Evolutionary conservation across 2,329 filamentous ascomycete species (phyloP).

Genomic region (Fusarium poae): DNA sequence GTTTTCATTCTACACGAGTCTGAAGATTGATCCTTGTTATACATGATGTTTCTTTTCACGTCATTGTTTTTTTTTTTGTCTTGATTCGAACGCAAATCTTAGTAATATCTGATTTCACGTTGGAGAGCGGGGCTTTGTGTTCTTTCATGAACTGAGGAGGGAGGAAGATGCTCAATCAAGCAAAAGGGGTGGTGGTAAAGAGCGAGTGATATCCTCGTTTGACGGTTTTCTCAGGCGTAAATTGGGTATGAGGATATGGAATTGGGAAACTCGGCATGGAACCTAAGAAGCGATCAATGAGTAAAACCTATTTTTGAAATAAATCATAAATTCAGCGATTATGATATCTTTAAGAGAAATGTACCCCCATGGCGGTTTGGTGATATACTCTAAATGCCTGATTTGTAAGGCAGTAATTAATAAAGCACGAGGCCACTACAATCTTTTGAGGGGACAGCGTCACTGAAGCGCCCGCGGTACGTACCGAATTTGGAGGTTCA

Average conservation of each 20-base stretch:
- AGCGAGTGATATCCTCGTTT: slow-evolving; percentile 37
- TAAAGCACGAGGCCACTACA: not conserved
- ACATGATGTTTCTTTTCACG: slow-evolving; percentile 19
- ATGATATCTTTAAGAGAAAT: not conserved
- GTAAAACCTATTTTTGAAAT: slow-evolving; percentile 20
- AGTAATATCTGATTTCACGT: slow-evolving; percentile 24
- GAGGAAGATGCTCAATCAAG: not conserved
- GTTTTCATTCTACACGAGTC: slow-evolving; percentile 10
- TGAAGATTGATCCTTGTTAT: slow-evolving; percentile 12
- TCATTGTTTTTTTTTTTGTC: slow-evolving; percentile 22
- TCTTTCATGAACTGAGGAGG: slow-evolving; percentile 22
- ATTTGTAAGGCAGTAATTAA: not conserved
- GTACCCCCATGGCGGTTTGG: no score
- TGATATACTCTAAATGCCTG: slow-evolving; percentile 6
- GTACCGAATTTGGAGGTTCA: slow-evolving; percentile 29
- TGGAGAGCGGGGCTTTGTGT: slow-evolving; percentile 9
- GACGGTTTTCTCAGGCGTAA: slow-evolving; percentile 36
- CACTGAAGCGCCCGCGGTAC: slow-evolving; percentile 23
- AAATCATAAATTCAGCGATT: not conserved
- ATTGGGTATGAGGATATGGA: slow-evolving; percentile 29
- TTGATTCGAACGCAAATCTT: slow-evolving; percentile 30
- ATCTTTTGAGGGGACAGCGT: not conserved
- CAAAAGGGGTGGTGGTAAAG: slow-evolving; percentile 13
- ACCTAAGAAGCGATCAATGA: slow-evolving; percentile 35
- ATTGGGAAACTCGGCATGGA: slow-evolving; percentile 15